Conservation (phyloP, 805 yeast genomes). For the Isabelozyma gotoi region DNA sequence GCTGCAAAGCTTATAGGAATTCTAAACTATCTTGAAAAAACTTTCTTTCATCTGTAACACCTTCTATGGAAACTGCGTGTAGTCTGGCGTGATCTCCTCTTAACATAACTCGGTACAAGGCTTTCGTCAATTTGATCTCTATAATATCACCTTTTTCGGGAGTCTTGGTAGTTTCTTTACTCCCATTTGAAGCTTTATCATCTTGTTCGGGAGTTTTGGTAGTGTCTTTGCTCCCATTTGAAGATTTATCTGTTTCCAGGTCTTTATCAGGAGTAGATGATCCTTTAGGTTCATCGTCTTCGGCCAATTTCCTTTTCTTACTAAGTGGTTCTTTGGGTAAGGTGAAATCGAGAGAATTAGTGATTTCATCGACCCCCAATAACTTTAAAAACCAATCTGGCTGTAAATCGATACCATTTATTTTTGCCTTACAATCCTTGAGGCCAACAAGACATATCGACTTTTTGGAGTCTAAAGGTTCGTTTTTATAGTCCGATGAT, state of each 20-base stretch:
- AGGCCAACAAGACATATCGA: constrained; percentile 25
- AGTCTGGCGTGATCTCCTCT: constrained; percentile 21
- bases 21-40: constrained; percentile 5
- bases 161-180: neutral
- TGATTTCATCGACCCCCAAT: constrained; percentile 10
- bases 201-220: neutral
- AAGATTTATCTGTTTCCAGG: neutral
- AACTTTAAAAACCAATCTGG: constrained; percentile 33
- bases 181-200: neutral
- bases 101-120: constrained; percentile 41
- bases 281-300: neutral
- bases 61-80: constrained; percentile 30
- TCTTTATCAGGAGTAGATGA: neutral
- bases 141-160: constrained; percentile 25
- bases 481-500: constrained; percentile 11
- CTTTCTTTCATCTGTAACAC: constrained; percentile 21
- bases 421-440: constrained; percentile 24
- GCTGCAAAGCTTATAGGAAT: constrained; percentile 6
- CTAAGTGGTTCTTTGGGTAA: neutral
- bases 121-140: constrained; percentile 40
- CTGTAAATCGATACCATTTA: constrained; percentile 36
- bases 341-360: constrained; percentile 1
- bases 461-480: constrained; percentile 15
- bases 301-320: constrained; percentile 11
- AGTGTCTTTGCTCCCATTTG: neutral